Conservation (phyloP, 208 protist genomes). For the Crithidia brevicula region DNA sequence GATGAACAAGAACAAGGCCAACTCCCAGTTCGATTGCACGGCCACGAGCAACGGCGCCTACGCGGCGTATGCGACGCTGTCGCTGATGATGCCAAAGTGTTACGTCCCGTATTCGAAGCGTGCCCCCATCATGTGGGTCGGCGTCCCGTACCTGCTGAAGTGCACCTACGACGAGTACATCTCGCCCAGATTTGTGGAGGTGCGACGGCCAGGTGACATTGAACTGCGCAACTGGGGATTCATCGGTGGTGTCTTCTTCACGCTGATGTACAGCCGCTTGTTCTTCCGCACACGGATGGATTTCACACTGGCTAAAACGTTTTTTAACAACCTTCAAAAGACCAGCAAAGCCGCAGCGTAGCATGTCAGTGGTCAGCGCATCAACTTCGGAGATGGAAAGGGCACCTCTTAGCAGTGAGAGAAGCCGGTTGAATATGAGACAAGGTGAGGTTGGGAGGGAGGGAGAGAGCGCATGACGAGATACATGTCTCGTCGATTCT, state of each 20-base stretch:
- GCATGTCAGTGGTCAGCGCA: background rate
- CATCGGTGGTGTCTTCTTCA: conserved; percentile 83
- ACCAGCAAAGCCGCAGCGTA: background rate
- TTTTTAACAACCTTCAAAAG: conserved; percentile 40
- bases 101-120: conserved; percentile 67
- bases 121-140: conserved; percentile 49
- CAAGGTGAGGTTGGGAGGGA: too few species aligned
- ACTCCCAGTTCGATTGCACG: conserved; percentile 62
- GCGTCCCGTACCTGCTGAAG: conserved; percentile 66
- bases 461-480: too few species aligned
- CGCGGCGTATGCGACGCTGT: conserved; percentile 72
- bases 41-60: conserved; percentile 82
- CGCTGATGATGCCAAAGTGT: conserved; percentile 65
- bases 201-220: conserved; percentile 46
- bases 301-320: conserved; percentile 31
- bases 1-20: conserved; percentile 50
- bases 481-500: too few species aligned
- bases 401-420: too few species aligned
- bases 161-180: conserved; percentile 88
- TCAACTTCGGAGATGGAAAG: too few species aligned
- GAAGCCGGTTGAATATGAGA: too few species aligned
- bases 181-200: conserved; percentile 61
- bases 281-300: conserved; percentile 66
- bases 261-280: conserved; percentile 71
- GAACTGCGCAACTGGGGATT: conserved; percentile 86